Evolutionary conservation across 2,329 filamentous ascomycete genomes (phyloP).

Genomic region (Xenoacremonium recifei): DNA sequence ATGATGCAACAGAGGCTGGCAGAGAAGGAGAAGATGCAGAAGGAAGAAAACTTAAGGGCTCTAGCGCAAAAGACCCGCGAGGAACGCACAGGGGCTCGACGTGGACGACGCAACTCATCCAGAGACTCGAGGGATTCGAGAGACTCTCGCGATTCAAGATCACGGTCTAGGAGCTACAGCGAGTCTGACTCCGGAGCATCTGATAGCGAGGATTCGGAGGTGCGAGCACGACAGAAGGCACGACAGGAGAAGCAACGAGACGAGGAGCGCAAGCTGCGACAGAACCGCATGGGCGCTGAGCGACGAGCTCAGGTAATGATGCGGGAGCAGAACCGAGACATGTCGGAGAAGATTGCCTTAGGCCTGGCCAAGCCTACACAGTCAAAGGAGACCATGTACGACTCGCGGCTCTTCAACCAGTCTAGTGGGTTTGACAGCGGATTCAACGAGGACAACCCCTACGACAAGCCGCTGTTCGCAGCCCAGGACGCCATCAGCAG

Average conservation of each 20-base stretch:
- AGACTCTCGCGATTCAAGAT: conserved; percentile 39
- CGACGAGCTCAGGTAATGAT: conserved; percentile 89
- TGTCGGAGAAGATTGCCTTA: conserved; percentile 93
- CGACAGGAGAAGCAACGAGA: conserved; percentile 78
- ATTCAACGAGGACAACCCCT: conserved; percentile 96
- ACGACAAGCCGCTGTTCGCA: conserved; percentile 95
- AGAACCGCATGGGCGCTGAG: conserved; percentile 94
- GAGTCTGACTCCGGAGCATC: conserved; percentile 48
- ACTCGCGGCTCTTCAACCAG: conserved; percentile 93
- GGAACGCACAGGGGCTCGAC: conserved; percentile 61
- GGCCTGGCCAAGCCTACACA: conserved; percentile 94
- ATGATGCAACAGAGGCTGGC: conserved; percentile 94
- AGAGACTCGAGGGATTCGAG: conserved; percentile 35
- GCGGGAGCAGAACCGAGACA: conserved; percentile 92
- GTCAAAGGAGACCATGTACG: conserved; percentile 92
- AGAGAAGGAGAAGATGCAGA: conserved; percentile 93
- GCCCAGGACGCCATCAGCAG: conserved; percentile 92
- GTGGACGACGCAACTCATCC: conserved; percentile 38
- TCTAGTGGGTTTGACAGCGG: conserved; percentile 85
- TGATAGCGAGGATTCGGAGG: conserved; percentile 64
- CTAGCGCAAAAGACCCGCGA: conserved; percentile 90
- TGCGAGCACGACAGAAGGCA: conserved; percentile 72
- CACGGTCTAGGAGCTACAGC: conserved; percentile 48
- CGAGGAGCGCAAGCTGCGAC: conserved; percentile 83
- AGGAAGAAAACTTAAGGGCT: conserved; percentile 86